Percentiles rank a stretch among this genome's conserved stretches.
Evolutionary conservation across 306 rosid genomes (phyloP).

Genomic region (Pueraria montana): DNA sequence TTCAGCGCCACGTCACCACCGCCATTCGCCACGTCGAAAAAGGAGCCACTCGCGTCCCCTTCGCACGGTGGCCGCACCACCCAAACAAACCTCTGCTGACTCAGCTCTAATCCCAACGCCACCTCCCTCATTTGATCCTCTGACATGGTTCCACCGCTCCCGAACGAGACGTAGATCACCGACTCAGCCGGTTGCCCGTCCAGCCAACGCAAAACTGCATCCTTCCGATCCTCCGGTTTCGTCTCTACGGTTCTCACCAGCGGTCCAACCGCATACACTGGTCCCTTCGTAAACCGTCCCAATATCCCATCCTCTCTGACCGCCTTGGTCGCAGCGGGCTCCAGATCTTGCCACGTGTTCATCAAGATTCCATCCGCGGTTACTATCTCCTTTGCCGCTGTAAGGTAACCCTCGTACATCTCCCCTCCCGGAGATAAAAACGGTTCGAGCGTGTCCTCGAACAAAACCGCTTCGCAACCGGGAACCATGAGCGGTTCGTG

Average conservation of each 20-base stretch:
- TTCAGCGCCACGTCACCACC: neutral
- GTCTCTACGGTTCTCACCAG: constrained; percentile 36
- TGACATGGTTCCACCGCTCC: constrained; percentile 76
- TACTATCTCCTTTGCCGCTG: neutral
- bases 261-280: constrained; percentile 72
- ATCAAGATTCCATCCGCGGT: constrained; percentile 62
- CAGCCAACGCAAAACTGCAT: constrained; percentile 57
- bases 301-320: constrained; percentile 36
- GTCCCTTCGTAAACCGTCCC: constrained; percentile 32
- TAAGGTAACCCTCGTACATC: constrained; percentile 32
- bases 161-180: constrained; percentile 69
- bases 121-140: constrained; percentile 63
- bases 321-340: constrained; percentile 35
- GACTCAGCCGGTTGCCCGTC: constrained; percentile 67
- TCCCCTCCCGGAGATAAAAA: constrained; percentile 46
- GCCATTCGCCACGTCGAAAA: constrained; percentile 27
- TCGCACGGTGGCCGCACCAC: constrained; percentile 64
- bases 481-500: constrained; percentile 51
- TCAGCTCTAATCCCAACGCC: constrained; percentile 81
- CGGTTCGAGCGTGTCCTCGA: constrained; percentile 53
- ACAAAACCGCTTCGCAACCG: constrained; percentile 50
- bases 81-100: constrained; percentile 78
- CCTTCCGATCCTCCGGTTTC: neutral
- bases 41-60: constrained; percentile 18
- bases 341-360: constrained; percentile 71